Evolutionary conservation across 2,329 filamentous ascomycete genomes (phyloP).

Genomic region (Rhinocladiella similis): DNA sequence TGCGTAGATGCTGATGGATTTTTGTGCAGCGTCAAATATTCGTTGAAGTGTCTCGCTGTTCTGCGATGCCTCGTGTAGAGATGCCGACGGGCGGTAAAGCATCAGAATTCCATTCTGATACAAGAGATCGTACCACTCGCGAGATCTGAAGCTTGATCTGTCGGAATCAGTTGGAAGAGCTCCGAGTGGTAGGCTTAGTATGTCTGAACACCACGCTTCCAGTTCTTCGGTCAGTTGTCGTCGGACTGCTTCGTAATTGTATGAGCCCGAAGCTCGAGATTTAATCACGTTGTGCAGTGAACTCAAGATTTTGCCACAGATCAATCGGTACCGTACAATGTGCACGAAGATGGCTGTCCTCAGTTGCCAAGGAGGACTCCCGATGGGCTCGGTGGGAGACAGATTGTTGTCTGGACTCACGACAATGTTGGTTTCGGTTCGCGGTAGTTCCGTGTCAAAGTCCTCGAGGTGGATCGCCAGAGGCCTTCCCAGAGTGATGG

Average conservation of each 20-base stretch:
- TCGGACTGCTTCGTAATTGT: background rate
- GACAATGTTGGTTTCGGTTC: slow-evolving; percentile 3
- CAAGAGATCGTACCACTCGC: slow-evolving; percentile 46
- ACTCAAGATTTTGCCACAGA: slow-evolving; percentile 10
- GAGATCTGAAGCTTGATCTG: slow-evolving; percentile 43
- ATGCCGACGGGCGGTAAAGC: slow-evolving; percentile 44
- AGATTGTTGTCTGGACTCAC: slow-evolving; percentile 7
- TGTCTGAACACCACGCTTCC: slow-evolving; percentile 7
- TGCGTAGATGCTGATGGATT: slow-evolving; percentile 46
- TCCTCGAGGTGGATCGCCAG: slow-evolving; percentile 10
- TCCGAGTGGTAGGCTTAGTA: background rate
- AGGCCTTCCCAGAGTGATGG: slow-evolving; percentile 10
- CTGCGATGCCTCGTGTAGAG: slow-evolving; percentile 30
- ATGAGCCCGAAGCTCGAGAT: too few relatives aligned
- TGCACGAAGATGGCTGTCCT: slow-evolving; percentile 8
- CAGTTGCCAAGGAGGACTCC: slow-evolving; percentile 6
- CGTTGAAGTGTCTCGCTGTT: slow-evolving; percentile 36
- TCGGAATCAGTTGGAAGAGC: slow-evolving; percentile 39
- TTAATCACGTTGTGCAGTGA: slow-evolving; percentile 12
- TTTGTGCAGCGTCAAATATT: slow-evolving; percentile 42
- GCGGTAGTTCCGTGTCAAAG: slow-evolving; percentile 10
- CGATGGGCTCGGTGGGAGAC: slow-evolving; percentile 5
- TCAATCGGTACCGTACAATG: slow-evolving; percentile 9
- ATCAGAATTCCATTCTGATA: slow-evolving; percentile 47
- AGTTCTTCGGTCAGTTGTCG: slow-evolving; percentile 1